A percentile compares a stretch with the other conserved stretches of the same genome.
These are phyloP conservation scores for Cadophora sp. DNA, from an alignment of 2,329 filamentous ascomycete genomes.

Conservation along the genomic window DNA sequence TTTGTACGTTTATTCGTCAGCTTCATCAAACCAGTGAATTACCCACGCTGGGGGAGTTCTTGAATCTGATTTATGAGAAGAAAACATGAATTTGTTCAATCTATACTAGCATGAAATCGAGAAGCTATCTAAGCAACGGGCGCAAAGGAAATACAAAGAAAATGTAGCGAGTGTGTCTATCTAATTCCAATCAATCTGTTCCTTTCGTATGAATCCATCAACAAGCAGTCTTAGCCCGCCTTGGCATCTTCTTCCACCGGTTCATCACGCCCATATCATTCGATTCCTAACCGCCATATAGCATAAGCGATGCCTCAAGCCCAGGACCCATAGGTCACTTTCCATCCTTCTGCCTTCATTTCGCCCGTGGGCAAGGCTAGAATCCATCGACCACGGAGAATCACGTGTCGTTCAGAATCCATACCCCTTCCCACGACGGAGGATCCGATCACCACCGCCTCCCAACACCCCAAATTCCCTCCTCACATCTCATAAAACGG, in stretches of 20 bases:
- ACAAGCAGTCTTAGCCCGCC: too few species aligned
- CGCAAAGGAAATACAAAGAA: not conserved
- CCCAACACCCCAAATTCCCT: not conserved
- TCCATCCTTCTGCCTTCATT: not conserved
- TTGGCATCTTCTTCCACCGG: not conserved
- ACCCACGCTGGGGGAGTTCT: too few species aligned
- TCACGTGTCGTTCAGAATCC: not conserved
- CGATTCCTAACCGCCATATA: too few species aligned
- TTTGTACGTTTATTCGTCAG: too few species aligned
- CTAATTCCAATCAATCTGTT: not conserved
- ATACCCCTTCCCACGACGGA: not conserved
- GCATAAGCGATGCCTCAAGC: not conserved
- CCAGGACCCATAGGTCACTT: too few species aligned
- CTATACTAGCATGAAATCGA: not conserved
- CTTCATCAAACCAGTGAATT: too few species aligned
- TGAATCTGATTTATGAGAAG: not conserved
- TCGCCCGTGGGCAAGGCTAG: not conserved
- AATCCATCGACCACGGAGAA: not conserved
- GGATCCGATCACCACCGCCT: not conserved
- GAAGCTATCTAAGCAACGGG: not conserved
- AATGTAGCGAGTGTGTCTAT: not conserved
- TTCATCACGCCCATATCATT: not conserved
- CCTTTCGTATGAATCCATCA: too few species aligned
- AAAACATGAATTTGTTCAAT: not conserved
- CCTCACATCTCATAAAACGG: too few species aligned